Percentiles rank a stretch among this genome's conserved stretches.
Conservation (phyloP, 225 moss, liverwort and hornwort genomes). For the Anthoceros angustus region DNA sequence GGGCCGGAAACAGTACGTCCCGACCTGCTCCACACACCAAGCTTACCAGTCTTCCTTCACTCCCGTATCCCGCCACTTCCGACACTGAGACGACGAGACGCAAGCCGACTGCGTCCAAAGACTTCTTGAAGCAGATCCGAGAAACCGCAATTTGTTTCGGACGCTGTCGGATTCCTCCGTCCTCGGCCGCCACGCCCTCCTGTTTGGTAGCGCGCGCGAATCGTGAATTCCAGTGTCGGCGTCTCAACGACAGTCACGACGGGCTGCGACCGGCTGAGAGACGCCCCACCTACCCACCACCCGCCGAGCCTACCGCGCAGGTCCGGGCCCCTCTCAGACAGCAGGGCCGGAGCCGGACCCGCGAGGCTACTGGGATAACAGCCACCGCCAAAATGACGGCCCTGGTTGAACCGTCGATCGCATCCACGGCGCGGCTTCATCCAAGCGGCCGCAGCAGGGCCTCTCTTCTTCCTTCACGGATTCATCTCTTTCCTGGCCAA, state of each 20-base stretch:
- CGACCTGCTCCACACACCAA: too few species aligned
- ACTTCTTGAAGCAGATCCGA: too few species aligned
- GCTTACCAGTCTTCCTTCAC: too few species aligned
- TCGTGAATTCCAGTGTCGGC: neutral
- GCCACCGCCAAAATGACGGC: neutral
- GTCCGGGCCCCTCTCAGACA: too few species aligned
- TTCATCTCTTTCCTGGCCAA: neutral
- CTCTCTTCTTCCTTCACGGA: neutral
- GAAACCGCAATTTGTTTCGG: neutral
- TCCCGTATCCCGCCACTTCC: too few species aligned
- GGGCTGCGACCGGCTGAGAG: neutral
- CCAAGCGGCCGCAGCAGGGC: slow-evolving; percentile 3
- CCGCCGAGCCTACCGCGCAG: too few species aligned
- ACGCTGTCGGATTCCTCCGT: neutral
- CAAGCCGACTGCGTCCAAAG: too few species aligned
- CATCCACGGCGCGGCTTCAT: slow-evolving; percentile 1
- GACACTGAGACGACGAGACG: too few species aligned
- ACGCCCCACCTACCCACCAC: neutral
- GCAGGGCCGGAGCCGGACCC: neutral
- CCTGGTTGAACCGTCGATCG: neutral
- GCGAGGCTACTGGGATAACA: neutral
- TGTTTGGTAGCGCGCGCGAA: neutral
- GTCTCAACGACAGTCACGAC: neutral
- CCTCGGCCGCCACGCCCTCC: neutral
- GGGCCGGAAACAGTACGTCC: too few species aligned